These are phyloP conservation scores for Neonothopanus nambi DNA, from an alignment of 1,284 basidiomycete genomes.

Conservation along the genomic window DNA sequence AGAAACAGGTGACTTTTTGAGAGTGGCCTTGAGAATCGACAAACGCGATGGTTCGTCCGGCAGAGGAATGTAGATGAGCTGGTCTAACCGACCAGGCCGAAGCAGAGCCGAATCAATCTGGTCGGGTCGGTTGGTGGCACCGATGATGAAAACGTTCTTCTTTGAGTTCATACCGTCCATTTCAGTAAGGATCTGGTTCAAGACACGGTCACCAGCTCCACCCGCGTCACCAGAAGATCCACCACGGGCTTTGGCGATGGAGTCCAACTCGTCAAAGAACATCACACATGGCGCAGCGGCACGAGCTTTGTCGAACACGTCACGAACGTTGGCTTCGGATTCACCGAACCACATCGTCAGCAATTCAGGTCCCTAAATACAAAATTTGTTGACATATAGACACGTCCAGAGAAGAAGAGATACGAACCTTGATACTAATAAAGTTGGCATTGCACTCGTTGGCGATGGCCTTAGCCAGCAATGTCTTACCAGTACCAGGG, in stretches of 20 bases:
- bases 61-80: slow-evolving; percentile 91
- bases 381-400: background rate
- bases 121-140: slow-evolving; percentile 98
- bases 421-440: slow-evolving; percentile 83
- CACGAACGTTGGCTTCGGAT: slow-evolving; percentile 98
- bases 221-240: slow-evolving; percentile 85
- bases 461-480: slow-evolving; percentile 96
- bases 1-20: slow-evolving; percentile 92
- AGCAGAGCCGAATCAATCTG: slow-evolving; percentile 97
- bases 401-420: slow-evolving; percentile 23
- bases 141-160: slow-evolving; percentile 99
- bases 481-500: slow-evolving; percentile 95
- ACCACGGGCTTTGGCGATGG: slow-evolving; percentile 96
- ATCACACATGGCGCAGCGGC: slow-evolving; percentile 99
- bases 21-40: slow-evolving; percentile 87
- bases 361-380: slow-evolving; percentile 84
- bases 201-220: slow-evolving; percentile 95
- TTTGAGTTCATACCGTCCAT: slow-evolving; percentile 99
- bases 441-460: slow-evolving; percentile 99
- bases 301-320: slow-evolving; percentile 99
- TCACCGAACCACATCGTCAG: slow-evolving; percentile 99
- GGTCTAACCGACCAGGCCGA: slow-evolving; percentile 97
- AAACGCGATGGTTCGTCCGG: slow-evolving; percentile 93
- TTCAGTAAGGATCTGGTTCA: slow-evolving; percentile 97
- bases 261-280: slow-evolving; percentile 99